phyloP scores from a whole-genome alignment of 768 basidiomycete genomes.

The Termitomyces sp. region DNA sequence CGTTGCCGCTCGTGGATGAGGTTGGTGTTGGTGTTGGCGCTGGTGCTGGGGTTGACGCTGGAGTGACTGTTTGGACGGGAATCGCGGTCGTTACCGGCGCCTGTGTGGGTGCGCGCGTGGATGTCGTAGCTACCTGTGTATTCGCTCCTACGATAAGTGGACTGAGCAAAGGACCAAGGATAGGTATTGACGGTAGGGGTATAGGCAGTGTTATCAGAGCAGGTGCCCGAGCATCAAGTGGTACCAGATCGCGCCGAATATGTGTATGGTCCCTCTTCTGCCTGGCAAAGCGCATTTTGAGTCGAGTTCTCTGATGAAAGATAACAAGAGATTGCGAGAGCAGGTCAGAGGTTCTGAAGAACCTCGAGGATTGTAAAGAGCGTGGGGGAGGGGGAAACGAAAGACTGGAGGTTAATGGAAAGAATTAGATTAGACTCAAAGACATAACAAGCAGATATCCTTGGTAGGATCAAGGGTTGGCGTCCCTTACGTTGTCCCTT shows the following conservation, averaged over 20 bases:
- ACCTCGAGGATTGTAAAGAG: constrained; percentile 11
- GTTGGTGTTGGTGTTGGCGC: constrained; percentile 1
- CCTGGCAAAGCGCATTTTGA: constrained; percentile 11
- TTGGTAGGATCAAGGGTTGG: constrained; percentile 3
- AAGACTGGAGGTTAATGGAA: not conserved
- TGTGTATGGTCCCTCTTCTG: constrained; percentile 6
- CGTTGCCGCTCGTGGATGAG: constrained; percentile 7
- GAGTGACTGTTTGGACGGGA: constrained; percentile 10
- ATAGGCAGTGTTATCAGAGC: constrained; percentile 34
- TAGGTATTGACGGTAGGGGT: constrained; percentile 36
- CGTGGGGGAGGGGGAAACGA: constrained; percentile 11
- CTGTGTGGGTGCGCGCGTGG: constrained; percentile 10
- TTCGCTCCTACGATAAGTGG: constrained; percentile 29
- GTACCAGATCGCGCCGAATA: not conserved
- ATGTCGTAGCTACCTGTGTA: constrained; percentile 9
- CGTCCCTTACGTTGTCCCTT: constrained; percentile 1
- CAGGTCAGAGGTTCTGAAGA: not conserved
- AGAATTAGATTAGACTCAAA: not conserved
- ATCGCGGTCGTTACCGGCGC: constrained; percentile 10
- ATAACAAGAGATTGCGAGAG: not conserved
- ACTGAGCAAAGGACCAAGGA: constrained; percentile 33
- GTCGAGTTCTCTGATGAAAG: not conserved
- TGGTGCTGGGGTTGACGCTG: no score
- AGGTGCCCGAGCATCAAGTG: constrained; percentile 31
- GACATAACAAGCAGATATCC: not conserved